Conservation (phyloP, 371 early-diverging fungal species). For the Mortierella sp. region DNA sequence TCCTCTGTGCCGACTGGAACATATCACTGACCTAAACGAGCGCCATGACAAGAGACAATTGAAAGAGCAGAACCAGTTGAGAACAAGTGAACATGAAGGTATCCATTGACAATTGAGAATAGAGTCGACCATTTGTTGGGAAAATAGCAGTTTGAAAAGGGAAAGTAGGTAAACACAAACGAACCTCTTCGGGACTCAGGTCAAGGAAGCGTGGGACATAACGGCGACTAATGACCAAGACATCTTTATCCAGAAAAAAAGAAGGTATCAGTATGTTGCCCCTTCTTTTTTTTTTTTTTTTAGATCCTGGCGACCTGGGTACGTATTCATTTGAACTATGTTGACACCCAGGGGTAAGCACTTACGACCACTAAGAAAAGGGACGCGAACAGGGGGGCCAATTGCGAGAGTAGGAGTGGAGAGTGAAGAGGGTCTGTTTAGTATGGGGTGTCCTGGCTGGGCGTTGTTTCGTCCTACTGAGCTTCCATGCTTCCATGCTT, state of each 20-base stretch:
- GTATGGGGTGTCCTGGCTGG: neutral
- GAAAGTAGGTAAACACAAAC: neutral
- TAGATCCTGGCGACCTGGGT: neutral
- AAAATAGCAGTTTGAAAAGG: neutral
- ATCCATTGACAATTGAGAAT: neutral
- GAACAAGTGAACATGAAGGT: neutral
- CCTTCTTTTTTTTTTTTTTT: neutral
- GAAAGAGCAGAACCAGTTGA: neutral
- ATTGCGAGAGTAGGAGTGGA: neutral
- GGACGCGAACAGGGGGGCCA: neutral
- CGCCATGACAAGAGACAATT: neutral
- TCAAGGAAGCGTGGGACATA: constrained; percentile 79
- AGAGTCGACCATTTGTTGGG: neutral
- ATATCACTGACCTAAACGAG: constrained; percentile 72
- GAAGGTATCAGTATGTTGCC: neutral
- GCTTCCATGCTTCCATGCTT: neutral
- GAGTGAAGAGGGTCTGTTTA: neutral
- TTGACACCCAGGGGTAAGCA: neutral
- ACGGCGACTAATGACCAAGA: constrained; percentile 84
- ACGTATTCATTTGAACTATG: neutral
- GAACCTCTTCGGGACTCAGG: constrained; percentile 82
- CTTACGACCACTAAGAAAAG: constrained; percentile 23
- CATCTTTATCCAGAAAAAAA: constrained; percentile 67
- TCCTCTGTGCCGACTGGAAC: constrained; percentile 80
- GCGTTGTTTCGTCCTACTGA: neutral